Conservation (phyloP, 495 filamentous ascomycete genomes). For the Chaetomium tenue region DNA sequence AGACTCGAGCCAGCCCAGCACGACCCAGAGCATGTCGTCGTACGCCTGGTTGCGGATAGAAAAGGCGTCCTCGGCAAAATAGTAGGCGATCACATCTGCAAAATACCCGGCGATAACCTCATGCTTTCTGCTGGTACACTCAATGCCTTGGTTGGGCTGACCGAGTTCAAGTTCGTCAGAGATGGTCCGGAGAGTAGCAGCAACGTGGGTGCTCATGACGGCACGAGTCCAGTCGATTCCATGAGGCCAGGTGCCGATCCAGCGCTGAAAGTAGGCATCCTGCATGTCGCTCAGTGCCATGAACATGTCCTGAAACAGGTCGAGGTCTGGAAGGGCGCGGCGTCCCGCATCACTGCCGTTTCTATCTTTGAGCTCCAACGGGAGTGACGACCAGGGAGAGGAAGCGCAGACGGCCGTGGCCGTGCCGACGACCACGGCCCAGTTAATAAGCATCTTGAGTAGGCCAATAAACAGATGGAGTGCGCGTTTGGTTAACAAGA, state of each 20-base stretch:
- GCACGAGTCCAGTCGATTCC: slow-evolving; percentile 95
- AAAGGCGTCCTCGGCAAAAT: slow-evolving; percentile 83
- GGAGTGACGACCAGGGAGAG: slow-evolving; percentile 13
- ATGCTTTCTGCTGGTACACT: slow-evolving; percentile 50
- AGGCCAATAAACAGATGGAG: neutral
- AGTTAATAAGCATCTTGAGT: slow-evolving; percentile 15
- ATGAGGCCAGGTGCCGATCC: slow-evolving; percentile 78
- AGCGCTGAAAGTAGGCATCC: slow-evolving; percentile 68
- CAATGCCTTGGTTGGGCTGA: slow-evolving; percentile 25
- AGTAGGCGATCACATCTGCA: slow-evolving; percentile 68
- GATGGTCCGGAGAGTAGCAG: slow-evolving; percentile 64
- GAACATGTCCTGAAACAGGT: slow-evolving; percentile 48
- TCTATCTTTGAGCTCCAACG: neutral
- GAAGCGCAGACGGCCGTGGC: slow-evolving; percentile 20
- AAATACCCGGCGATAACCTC: slow-evolving; percentile 84
- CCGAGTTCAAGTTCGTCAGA: slow-evolving; percentile 43
- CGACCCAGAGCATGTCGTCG: slow-evolving; percentile 98
- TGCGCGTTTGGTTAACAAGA: neutral
- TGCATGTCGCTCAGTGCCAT: slow-evolving; percentile 73
- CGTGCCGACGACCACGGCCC: slow-evolving; percentile 18
- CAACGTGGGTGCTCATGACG: slow-evolving; percentile 77
- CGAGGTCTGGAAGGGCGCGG: slow-evolving; percentile 19
- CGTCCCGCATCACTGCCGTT: neutral
- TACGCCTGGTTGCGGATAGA: slow-evolving; percentile 75
- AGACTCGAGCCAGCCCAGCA: slow-evolving; percentile 84